Percentiles rank a stretch among this genome's conserved stretches.
Conservation (phyloP, 805 yeast genomes). For the Barnettozyma botsteinii region DNA sequence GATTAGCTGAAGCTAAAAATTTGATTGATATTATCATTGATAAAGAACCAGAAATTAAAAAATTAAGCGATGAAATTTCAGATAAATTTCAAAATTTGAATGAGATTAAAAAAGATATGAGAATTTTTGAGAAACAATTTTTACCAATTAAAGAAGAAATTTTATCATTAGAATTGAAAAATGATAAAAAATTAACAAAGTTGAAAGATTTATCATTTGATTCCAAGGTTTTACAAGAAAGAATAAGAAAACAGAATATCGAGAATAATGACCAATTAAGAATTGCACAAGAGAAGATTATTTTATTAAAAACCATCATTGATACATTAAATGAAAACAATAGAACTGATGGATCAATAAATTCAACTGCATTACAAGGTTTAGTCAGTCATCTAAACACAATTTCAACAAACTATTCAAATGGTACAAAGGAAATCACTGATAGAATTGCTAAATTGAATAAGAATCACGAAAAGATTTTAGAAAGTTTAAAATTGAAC, state of each 20-base stretch:
- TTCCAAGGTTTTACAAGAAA: conserved; percentile 11
- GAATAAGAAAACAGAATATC: conserved; percentile 13
- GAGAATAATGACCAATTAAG: conserved; percentile 11
- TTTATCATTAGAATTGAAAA: conserved; percentile 4
- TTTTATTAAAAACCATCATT: conserved; percentile 18
- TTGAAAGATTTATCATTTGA: conserved; percentile 20
- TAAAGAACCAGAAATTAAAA: neutral
- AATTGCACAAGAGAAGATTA: conserved; percentile 15
- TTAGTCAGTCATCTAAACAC: conserved; percentile 15
- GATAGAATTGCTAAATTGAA: conserved; percentile 19
- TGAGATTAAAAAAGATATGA: conserved; percentile 1
- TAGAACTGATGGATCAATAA: conserved; percentile 8
- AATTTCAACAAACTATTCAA: conserved; percentile 16
- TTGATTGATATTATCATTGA: conserved; percentile 10
- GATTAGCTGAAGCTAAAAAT: conserved; percentile 27
- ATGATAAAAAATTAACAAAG: conserved; percentile 8
- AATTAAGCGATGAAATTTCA: conserved; percentile 1
- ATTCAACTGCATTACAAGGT: conserved; percentile 11
- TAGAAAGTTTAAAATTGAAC: conserved; percentile 9
- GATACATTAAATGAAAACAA: conserved; percentile 6
- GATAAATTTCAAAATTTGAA: neutral
- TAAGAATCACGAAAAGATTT: conserved; percentile 16
- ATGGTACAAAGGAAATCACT: conserved; percentile 17
- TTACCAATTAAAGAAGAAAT: conserved; percentile 10
- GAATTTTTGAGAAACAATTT: conserved; percentile 3